Evolutionary conservation across 2,329 filamentous ascomycete species (phyloP).

Genomic region (Gnomoniopsis sp.): DNA sequence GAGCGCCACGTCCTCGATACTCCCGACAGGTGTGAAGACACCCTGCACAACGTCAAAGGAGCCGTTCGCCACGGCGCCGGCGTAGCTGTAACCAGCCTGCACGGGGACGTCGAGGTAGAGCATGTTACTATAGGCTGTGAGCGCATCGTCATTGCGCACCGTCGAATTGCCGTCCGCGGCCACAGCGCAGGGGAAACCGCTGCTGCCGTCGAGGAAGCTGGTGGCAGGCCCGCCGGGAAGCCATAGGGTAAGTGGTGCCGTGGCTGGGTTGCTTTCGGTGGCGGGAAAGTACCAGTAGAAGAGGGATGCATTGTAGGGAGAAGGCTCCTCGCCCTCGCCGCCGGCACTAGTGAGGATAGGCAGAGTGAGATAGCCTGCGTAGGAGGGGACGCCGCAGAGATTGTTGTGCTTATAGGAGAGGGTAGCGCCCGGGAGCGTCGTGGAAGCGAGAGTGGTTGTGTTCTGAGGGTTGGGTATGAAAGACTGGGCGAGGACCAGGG

Average conservation of each 20-base stretch:
- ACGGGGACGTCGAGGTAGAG: slow-evolving; percentile 66
- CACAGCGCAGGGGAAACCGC: slow-evolving; percentile 51
- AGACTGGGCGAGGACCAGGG: neutral
- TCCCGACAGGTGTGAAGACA: slow-evolving; percentile 22
- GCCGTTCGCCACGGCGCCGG: slow-evolving; percentile 19
- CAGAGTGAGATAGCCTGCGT: slow-evolving; percentile 53
- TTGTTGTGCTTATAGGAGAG: slow-evolving; percentile 19
- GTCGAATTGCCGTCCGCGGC: slow-evolving; percentile 48
- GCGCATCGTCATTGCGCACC: slow-evolving; percentile 55
- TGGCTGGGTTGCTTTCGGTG: slow-evolving; percentile 45
- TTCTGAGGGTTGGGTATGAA: slow-evolving; percentile 5
- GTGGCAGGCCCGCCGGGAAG: slow-evolving; percentile 60
- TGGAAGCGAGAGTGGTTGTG: neutral
- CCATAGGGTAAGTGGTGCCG: slow-evolving; percentile 58
- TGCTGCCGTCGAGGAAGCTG: slow-evolving; percentile 51
- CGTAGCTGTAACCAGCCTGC: slow-evolving; percentile 32
- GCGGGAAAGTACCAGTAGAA: slow-evolving; percentile 60
- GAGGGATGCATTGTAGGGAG: slow-evolving; percentile 57
- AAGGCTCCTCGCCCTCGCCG: slow-evolving; percentile 22
- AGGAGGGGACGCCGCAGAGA: slow-evolving; percentile 55
- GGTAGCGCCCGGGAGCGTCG: slow-evolving; percentile 5
- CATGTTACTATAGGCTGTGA: slow-evolving; percentile 63
- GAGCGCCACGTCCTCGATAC: slow-evolving; percentile 26
- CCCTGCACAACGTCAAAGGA: slow-evolving; percentile 18
- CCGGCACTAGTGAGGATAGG: slow-evolving; percentile 53